Percentiles rank a stretch among this genome's conserved stretches.
phyloP scores from a whole-genome alignment of 257 asterid genomes.

The Eucommia ulmoides region DNA sequence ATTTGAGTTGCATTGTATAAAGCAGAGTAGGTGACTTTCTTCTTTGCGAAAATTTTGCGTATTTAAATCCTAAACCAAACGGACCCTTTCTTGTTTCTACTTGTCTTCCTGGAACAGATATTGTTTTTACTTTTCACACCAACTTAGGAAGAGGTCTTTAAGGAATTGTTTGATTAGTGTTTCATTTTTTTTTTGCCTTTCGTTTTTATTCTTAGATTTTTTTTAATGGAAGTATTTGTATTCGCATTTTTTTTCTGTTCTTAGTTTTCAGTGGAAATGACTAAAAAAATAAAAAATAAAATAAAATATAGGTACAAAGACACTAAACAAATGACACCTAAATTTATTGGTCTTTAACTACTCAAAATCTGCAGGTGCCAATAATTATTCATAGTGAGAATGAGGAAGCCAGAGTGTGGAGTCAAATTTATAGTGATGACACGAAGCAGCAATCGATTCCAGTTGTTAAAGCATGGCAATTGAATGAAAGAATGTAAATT shows the following conservation, averaged over 20 bases:
- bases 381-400: slow-evolving; percentile 53
- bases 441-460: slow-evolving; percentile 66
- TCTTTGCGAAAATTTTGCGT: too few species aligned
- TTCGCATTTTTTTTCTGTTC: too few species aligned
- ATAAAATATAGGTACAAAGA: not conserved
- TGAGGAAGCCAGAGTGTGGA: slow-evolving; percentile 66
- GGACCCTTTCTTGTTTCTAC: too few species aligned
- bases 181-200: not conserved
- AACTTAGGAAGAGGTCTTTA: too few species aligned
- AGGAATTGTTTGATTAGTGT: not conserved
- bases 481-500: slow-evolving; percentile 92
- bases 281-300: too few species aligned
- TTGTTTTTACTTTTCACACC: too few species aligned
- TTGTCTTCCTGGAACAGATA: too few species aligned
- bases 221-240: too few species aligned
- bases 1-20: too few species aligned
- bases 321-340: not conserved
- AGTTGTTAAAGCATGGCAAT: slow-evolving; percentile 84
- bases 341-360: slow-evolving; percentile 11
- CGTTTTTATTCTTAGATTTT: not conserved
- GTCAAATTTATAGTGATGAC: slow-evolving; percentile 47
- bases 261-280: not conserved
- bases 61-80: too few species aligned
- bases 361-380: slow-evolving; percentile 52
- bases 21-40: too few species aligned